A percentile compares a stretch with the other conserved stretches of the same genome.
Evolutionary conservation across 2,329 filamentous ascomycete genomes (phyloP).

Genomic region (Claviceps spartinae): DNA sequence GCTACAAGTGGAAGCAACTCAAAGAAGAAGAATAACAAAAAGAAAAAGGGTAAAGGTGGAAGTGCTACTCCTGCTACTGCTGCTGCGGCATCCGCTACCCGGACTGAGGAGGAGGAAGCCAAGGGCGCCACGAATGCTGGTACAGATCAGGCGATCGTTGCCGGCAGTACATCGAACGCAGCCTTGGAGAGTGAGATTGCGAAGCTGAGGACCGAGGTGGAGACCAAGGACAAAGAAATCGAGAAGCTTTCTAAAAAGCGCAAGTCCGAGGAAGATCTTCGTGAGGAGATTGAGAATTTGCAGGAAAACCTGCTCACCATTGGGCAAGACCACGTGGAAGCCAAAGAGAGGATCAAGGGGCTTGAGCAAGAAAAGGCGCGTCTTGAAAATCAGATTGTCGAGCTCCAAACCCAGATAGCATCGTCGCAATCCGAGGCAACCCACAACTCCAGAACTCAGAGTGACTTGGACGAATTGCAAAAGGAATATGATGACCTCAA

Average conservation of each 20-base stretch:
- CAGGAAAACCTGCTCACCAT: conserved; percentile 67
- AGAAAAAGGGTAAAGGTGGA: conserved; percentile 71
- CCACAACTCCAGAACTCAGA: conserved; percentile 41
- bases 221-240: conserved; percentile 59
- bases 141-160: background rate
- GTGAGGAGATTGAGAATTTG: conserved; percentile 75
- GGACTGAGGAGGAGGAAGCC: conserved; percentile 21
- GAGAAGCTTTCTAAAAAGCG: conserved; percentile 56
- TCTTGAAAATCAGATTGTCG: conserved; percentile 47
- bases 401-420: conserved; percentile 58
- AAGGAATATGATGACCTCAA: conserved; percentile 55
- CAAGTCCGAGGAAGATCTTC: conserved; percentile 62
- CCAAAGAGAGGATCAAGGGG: conserved; percentile 62
- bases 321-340: conserved; percentile 72
- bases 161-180: conserved; percentile 15
- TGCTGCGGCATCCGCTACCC: conserved; percentile 16
- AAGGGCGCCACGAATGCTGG: background rate
- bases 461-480: conserved; percentile 43
- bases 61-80: background rate
- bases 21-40: conserved; percentile 69
- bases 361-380: conserved; percentile 55
- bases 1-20: conserved; percentile 11
- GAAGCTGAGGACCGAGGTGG: conserved; percentile 38
- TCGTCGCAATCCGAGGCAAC: conserved; percentile 20
- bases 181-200: conserved; percentile 35